Conservation (phyloP, 257 asterid species). For the Voacanga thouarsii region DNA sequence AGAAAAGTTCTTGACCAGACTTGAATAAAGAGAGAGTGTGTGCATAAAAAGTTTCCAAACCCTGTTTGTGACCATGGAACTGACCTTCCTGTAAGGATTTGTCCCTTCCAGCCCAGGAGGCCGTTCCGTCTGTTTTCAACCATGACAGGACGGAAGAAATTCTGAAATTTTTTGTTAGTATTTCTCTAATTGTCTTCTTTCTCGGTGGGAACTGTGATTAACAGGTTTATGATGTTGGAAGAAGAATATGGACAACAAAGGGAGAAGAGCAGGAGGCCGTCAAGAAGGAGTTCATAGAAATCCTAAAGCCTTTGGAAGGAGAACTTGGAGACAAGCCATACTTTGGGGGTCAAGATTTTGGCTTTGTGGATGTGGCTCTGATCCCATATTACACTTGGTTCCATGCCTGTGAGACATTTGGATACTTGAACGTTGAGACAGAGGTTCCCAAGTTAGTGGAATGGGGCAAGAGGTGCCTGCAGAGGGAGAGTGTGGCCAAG, state of each 20-base stretch:
- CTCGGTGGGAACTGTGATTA: not conserved
- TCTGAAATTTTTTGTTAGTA: too few species aligned
- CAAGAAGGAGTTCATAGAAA: conserved; percentile 22
- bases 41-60: too few species aligned
- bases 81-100: too few species aligned
- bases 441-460: conserved; percentile 35
- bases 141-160: too few species aligned
- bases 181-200: not conserved
- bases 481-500: too few species aligned
- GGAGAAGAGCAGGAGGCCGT: conserved; percentile 22
- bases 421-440: conserved; percentile 30
- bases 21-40: too few species aligned
- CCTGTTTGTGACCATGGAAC: too few species aligned
- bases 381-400: conserved; percentile 24
- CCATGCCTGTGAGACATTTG: conserved; percentile 21
- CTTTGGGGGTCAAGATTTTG: conserved; percentile 2
- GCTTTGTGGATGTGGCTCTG: conserved; percentile 20
- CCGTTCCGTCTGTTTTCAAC: too few species aligned
- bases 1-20: too few species aligned
- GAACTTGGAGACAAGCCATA: conserved; percentile 21
- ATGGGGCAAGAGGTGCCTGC: conserved; percentile 31
- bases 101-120: too few species aligned
- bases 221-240: conserved; percentile 16
- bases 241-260: conserved; percentile 6
- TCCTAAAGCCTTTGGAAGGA: conserved; percentile 15